Evolutionary conservation across 495 filamentous ascomycete species (phyloP).

Genomic region (Melanomma pulvis-pyrius): DNA sequence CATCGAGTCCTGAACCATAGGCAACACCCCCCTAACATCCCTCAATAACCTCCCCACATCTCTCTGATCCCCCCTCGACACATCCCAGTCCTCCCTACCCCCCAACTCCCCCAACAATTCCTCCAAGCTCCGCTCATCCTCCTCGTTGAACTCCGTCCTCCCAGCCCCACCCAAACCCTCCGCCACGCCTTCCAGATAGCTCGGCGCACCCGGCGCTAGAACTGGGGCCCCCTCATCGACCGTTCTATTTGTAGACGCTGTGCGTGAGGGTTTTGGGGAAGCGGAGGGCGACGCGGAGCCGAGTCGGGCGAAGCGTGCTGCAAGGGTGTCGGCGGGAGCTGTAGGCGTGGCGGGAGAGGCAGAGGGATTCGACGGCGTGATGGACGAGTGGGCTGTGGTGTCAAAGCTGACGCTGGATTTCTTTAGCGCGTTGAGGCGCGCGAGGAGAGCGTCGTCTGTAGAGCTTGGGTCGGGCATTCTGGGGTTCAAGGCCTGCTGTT

Average conservation of each 20-base stretch:
- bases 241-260: neutral
- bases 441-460: constrained; percentile 43
- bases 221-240: constrained; percentile 2
- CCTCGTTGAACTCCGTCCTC: constrained; percentile 20
- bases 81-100: constrained; percentile 32
- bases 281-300: constrained; percentile 17
- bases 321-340: constrained; percentile 32
- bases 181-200: constrained; percentile 35
- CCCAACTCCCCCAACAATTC: constrained; percentile 48
- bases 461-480: constrained; percentile 24
- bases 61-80: constrained; percentile 37
- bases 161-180: constrained; percentile 25
- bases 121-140: constrained; percentile 44
- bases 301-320: constrained; percentile 41
- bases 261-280: constrained; percentile 10
- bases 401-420: constrained; percentile 38
- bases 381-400: constrained; percentile 7
- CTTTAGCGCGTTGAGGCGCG: constrained; percentile 47
- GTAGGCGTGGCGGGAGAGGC: constrained; percentile 12
- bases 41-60: constrained; percentile 40
- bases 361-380: constrained; percentile 12
- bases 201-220: constrained; percentile 35
- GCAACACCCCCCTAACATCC: constrained; percentile 39
- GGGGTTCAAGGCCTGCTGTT: neutral
- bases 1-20: constrained; percentile 13